Base-by-base conservation (phyloP, 2,329 filamentous ascomycete species). In the Orbilia oligospora region DNA sequence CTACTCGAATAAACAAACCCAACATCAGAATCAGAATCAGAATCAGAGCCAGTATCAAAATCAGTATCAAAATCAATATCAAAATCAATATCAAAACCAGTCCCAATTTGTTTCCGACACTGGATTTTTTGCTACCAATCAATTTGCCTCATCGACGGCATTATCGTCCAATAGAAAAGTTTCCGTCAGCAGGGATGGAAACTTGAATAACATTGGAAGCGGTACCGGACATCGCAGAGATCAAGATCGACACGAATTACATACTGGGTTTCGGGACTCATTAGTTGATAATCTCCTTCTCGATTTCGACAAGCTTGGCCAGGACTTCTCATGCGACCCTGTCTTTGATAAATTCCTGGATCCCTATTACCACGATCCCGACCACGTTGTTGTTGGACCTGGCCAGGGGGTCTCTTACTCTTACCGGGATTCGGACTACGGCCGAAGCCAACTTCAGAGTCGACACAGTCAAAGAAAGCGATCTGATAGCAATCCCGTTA, bases 261-360 rank as follows among this genome's bases (percentile, higher is more conserved):
- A 72, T 30, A 72, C 63, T 30, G 68, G 46, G 24, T 78, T 78
- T 58, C 90, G 95, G 81, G 93, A 97, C 83, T 97, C 94, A 41
- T 90, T 99, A 81, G 93, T 99, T 76, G 92, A 96, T 85, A 97
- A 97, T 84, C 96, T 99, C 91, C 90, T 98, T 78, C 87, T 96
- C 81, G 97, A 94, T 48, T 90, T 99, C 80, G 95, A 97, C 85
- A 92, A 95, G 84, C 80, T 84, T 53, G 81, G 81, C 8, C 73
- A 81, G 51, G 83, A 83, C 38, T 80, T 82, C 73, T 72, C 80
- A 6, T 67, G 79, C 4, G 81, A 78, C 68, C 75, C 75, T 64
- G 68, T 81, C 0, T 80, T 84, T 12, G 77, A 80, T 0, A 82
- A 82, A 61, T 81, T 85, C 51, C 46, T 83, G 14, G 81, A 83